A percentile compares a stretch with the other conserved stretches of the same genome.
These are phyloP conservation scores for Starmerella khaoyaiensis DNA, from an alignment of 805 yeast genomes.

Conservation along the genomic window DNA sequence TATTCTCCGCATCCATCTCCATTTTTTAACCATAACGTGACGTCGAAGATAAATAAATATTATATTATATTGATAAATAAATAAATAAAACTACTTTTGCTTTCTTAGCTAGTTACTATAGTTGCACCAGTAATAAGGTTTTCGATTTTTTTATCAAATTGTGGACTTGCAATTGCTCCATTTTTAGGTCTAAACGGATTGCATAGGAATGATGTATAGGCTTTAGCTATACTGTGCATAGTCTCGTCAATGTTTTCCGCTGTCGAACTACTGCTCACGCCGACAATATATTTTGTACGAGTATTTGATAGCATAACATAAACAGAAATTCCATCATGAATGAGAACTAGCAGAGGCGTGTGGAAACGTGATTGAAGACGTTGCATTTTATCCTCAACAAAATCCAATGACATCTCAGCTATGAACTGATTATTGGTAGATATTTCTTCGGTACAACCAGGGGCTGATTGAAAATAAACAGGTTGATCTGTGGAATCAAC, in stretches of 20 bases:
- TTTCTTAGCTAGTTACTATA: no score
- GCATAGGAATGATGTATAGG: slow-evolving; percentile 25
- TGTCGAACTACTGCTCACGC: slow-evolving; percentile 22
- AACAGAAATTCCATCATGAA: slow-evolving; percentile 30
- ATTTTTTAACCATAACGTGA: no score
- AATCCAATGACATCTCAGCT: slow-evolving; percentile 30
- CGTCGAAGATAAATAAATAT: no score
- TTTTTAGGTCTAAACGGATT: slow-evolving; percentile 25
- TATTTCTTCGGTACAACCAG: slow-evolving; percentile 1
- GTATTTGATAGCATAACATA: slow-evolving; percentile 29
- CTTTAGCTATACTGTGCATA: slow-evolving; percentile 22
- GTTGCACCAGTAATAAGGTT: no score
- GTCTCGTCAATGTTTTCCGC: slow-evolving; percentile 7
- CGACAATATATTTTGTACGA: slow-evolving; percentile 25
- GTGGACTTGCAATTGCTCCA: slow-evolving; percentile 21
- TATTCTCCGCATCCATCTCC: no score
- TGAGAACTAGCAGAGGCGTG: slow-evolving; percentile 22
- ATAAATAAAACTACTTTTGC: no score
- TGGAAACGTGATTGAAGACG: slow-evolving; percentile 13
- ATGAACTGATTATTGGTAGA: slow-evolving; percentile 25
- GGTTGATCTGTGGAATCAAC: slow-evolving; percentile 14
- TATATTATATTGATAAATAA: no score
- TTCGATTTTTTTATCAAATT: slow-evolving; percentile 21
- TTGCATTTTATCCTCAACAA: slow-evolving; percentile 21
- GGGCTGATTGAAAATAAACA: slow-evolving; percentile 15